Base-by-base conservation (phyloP, 495 filamentous ascomycete genomes). In the Xylaria intraflava region DNA sequence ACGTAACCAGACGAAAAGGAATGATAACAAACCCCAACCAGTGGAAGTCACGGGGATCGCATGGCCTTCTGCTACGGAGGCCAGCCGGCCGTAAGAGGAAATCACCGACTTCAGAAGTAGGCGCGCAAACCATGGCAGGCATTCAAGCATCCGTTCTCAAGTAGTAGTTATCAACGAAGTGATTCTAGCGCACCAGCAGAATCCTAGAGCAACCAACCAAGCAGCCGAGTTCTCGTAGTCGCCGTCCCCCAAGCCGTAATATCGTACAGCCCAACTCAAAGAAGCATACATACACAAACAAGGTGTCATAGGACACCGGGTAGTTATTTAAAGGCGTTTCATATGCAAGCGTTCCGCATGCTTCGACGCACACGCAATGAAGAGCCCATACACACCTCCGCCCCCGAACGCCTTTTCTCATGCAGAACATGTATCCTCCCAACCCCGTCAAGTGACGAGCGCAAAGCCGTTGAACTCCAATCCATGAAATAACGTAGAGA, bases 361-460 rank as follows among this genome's bases (percentile, higher is more conserved):
- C 31, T 10, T 53, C 22, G 31, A 46, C 39, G 30, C 31, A 23
- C 6, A 38, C 35, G 17, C 38, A 35, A 39, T 38, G 12, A 53
- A 46, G 45, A 33, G 9, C 35, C 35, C 16, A 38, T 17, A 12
- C 45, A 47, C n/a, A n/a, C n/a, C n/a, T n/a, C n/a, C n/a, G 36
- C 24, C 51, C 42, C n/a, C 43, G 42, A 53, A 53, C 51, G 51
- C 51, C 51, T 19, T 38, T 46, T 41, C 33, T 20, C 51, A 53
- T 53, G 51, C 51, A 46, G 38, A 24, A 44, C 38, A 3, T 23
- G 40, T 53, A 35, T 38, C 51, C 31, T 46, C 29, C 24, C 38
- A 46, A 52, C 40, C 40, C 16, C 46, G 51, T 53, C 50, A 27
- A 26, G 42, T 19, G 31, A 46, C 51, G 29, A 53, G 35, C 22